phyloP scores from a whole-genome alignment of 1,139 yeast species.

The Kazachstania sp. region DNA sequence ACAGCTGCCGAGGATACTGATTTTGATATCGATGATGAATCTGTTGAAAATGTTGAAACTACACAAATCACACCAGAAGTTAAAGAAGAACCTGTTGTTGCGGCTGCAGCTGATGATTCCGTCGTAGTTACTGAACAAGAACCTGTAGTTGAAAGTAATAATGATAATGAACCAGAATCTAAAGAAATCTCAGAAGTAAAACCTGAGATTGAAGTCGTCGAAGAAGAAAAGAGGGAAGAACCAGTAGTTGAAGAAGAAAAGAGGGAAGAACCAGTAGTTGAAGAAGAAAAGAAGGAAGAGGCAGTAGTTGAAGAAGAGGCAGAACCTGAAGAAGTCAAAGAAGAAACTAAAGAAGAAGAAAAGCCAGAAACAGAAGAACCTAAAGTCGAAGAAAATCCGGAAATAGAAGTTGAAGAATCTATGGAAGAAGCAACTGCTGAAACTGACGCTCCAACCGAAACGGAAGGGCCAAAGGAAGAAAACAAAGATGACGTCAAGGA shows the following conservation, averaged over 20 bases:
- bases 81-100: neutral
- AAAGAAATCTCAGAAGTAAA: neutral
- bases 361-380: slow-evolving; percentile 3
- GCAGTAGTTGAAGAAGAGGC: slow-evolving; percentile 2
- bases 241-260: neutral
- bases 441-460: neutral
- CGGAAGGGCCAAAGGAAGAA: neutral
- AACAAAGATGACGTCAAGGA: slow-evolving; percentile 8
- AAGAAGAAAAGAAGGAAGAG: slow-evolving; percentile 3
- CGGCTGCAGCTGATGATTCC: neutral
- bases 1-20: slow-evolving; percentile 2
- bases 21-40: slow-evolving; percentile 6
- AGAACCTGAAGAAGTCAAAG: slow-evolving; percentile 1
- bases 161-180: neutral
- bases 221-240: slow-evolving; percentile 6
- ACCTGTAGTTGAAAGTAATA: neutral
- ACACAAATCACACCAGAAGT: neutral
- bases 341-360: slow-evolving; percentile 3
- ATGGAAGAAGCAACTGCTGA: slow-evolving; percentile 1
- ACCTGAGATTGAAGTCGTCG: neutral
- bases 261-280: neutral
- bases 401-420: slow-evolving; percentile 5
- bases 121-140: neutral
- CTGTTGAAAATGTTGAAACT: neutral
- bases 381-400: neutral